Evolutionary conservation across 305 asterid genomes (phyloP).

Genomic region (Caryopteris hybrid): DNA sequence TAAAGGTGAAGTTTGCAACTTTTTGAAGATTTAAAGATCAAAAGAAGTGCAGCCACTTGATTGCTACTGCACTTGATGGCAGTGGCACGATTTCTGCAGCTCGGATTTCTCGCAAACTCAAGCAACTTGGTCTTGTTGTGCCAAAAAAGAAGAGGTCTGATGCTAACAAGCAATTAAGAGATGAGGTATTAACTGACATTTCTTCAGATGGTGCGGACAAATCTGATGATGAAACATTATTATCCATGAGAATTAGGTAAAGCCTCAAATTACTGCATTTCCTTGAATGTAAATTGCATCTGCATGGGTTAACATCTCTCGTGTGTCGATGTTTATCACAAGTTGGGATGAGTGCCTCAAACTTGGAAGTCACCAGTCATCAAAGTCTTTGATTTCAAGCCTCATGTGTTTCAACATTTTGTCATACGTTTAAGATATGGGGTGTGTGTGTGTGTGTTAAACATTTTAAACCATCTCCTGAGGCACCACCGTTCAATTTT

Average conservation of each 20-base stretch:
- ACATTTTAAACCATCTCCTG: constrained; percentile 3
- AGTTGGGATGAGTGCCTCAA: constrained; percentile 10
- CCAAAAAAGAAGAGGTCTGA: constrained; percentile 46
- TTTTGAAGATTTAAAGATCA: constrained; percentile 78
- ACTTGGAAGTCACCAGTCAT: not conserved
- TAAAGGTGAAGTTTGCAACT: constrained; percentile 15
- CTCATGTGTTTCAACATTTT: not conserved
- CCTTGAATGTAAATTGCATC: constrained; percentile 12
- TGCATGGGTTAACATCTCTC: not conserved
- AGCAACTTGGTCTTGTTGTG: constrained; percentile 75
- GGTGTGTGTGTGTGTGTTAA: no score
- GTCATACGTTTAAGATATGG: no score
- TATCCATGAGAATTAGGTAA: constrained; percentile 67
- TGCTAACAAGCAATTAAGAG: constrained; percentile 44
- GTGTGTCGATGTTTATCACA: not conserved
- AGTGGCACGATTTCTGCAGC: constrained; percentile 62
- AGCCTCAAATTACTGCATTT: constrained; percentile 1
- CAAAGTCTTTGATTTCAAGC: not conserved
- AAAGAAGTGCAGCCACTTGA: constrained; percentile 82
- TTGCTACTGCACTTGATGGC: constrained; percentile 78
- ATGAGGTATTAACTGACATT: constrained; percentile 39
- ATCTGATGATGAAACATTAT: constrained; percentile 70
- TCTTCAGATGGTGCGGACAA: constrained; percentile 37
- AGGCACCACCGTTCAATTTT: not conserved
- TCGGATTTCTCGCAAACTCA: constrained; percentile 77